Evolutionary conservation across 2,329 filamentous ascomycete genomes (phyloP).

Genomic region (Penicillium sp.): DNA sequence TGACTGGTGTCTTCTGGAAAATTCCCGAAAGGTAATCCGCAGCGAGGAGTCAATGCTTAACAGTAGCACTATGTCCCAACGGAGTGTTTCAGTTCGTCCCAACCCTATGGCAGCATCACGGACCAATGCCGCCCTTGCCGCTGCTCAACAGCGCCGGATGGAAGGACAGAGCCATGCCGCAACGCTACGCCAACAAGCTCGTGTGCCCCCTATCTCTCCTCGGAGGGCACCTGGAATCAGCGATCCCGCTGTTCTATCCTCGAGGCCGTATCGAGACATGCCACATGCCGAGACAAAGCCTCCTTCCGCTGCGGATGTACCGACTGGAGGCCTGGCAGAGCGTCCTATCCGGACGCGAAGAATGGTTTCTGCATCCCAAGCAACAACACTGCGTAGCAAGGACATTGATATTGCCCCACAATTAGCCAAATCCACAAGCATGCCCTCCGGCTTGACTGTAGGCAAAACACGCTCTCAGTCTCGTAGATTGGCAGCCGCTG

Average conservation of each 20-base stretch:
- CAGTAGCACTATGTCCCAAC: constrained; percentile 29
- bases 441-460: constrained; percentile 34
- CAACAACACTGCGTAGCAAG: constrained; percentile 33
- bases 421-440: constrained; percentile 34
- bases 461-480: constrained; percentile 46
- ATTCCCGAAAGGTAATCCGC: constrained; percentile 16
- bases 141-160: constrained; percentile 41
- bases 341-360: constrained; percentile 39
- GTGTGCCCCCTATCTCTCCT: constrained; percentile 32
- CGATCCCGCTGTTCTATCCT: constrained; percentile 19
- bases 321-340: constrained; percentile 38
- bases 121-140: constrained; percentile 41
- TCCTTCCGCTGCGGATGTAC: constrained; percentile 6
- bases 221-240: constrained; percentile 27
- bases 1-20: constrained; percentile 40
- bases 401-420: constrained; percentile 26
- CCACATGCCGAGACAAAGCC: constrained; percentile 18
- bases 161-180: constrained; percentile 48
- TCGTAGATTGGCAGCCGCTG: constrained; percentile 35
- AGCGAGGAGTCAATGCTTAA: constrained; percentile 28
- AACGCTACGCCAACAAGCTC: constrained; percentile 46
- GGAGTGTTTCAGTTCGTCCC: constrained; percentile 27
- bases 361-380: constrained; percentile 36
- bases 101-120: constrained; percentile 32
- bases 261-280: constrained; percentile 17